These are phyloP conservation scores for Coemansia sp. DNA, from an alignment of 192 early-diverging fungal species.

Conservation along the genomic window DNA sequence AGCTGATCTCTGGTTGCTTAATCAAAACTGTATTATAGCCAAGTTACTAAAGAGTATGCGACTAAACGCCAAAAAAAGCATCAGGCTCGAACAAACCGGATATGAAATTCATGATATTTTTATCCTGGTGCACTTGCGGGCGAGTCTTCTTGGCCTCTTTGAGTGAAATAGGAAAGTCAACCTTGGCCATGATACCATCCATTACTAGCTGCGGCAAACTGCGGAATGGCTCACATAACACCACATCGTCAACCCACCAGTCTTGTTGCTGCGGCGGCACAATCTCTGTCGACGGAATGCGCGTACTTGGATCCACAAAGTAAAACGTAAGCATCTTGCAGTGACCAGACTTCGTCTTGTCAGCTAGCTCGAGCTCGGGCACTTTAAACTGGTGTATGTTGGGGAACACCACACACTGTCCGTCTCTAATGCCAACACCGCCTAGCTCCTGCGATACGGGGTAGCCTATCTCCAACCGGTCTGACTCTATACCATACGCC, in stretches of 20 bases:
- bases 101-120: background rate
- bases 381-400: slow-evolving; percentile 68
- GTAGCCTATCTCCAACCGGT: background rate
- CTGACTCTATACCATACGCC: slow-evolving; percentile 39
- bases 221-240: slow-evolving; percentile 1
- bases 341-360: slow-evolving; percentile 59
- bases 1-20: too few species aligned
- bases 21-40: too few species aligned
- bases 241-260: slow-evolving; percentile 26
- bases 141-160: slow-evolving; percentile 50
- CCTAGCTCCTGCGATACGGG: slow-evolving; percentile 39
- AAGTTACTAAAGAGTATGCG: background rate
- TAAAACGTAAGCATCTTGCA: slow-evolving; percentile 69
- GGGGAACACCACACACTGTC: slow-evolving; percentile 64
- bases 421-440: slow-evolving; percentile 39
- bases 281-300: slow-evolving; percentile 50
- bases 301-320: slow-evolving; percentile 60
- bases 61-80: background rate
- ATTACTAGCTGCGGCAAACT: slow-evolving; percentile 25
- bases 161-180: slow-evolving; percentile 44
- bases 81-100: background rate
- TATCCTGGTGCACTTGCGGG: background rate
- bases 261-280: slow-evolving; percentile 63
- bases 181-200: slow-evolving; percentile 11
- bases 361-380: slow-evolving; percentile 56